phyloP scores from a whole-genome alignment of 495 filamentous ascomycete species.

The Hypoxylon fuscum region DNA sequence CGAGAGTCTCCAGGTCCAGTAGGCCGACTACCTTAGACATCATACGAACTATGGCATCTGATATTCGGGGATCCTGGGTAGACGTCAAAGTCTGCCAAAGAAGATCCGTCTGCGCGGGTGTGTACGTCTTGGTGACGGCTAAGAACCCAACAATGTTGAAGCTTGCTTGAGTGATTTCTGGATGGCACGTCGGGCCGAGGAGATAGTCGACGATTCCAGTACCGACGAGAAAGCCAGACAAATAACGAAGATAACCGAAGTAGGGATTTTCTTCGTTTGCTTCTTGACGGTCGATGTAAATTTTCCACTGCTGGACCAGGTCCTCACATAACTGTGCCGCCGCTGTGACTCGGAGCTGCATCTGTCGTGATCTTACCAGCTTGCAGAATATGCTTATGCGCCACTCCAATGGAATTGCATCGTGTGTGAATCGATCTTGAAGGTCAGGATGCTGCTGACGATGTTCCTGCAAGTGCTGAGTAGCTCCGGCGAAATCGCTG shows the following conservation, averaged over 20 bases:
- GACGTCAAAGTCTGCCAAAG: conserved; percentile 86
- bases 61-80: conserved; percentile 85
- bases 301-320: conserved; percentile 68
- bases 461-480: conserved; percentile 46
- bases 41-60: conserved; percentile 81
- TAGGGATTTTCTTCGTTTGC: conserved; percentile 44
- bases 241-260: conserved; percentile 65
- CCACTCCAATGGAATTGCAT: conserved; percentile 71
- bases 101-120: conserved; percentile 73
- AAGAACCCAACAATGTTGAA: conserved; percentile 88
- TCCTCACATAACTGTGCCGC: conserved; percentile 76
- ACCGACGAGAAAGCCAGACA: conserved; percentile 70
- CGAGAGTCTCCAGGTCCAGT: conserved; percentile 62
- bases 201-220: conserved; percentile 83
- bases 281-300: conserved; percentile 55
- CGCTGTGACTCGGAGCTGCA: conserved; percentile 85
- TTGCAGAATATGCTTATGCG: conserved; percentile 73
- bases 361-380: conserved; percentile 80
- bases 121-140: conserved; percentile 80
- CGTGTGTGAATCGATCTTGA: conserved; percentile 34
- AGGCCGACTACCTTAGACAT: conserved; percentile 70
- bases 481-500: conserved; percentile 45
- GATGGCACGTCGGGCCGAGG: conserved; percentile 89
- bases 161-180: conserved; percentile 83
- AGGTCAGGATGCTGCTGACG: conserved; percentile 42